Base-by-base conservation (phyloP, 305 asterid genomes). In the Nicotiana rustica region DNA sequence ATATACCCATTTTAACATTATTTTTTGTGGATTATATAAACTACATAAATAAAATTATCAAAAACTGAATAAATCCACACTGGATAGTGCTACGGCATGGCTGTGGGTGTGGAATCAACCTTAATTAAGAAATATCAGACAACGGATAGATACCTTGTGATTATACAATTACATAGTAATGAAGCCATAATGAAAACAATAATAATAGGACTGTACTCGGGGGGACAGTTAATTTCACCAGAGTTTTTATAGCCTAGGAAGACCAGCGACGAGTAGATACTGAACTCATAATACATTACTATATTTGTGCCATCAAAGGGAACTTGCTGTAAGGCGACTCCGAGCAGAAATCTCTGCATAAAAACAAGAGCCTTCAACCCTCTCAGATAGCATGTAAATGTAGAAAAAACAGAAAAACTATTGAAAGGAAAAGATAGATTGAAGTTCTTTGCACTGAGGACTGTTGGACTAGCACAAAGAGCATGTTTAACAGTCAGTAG, bases 401-500 rank as follows among this genome's bases (percentile, higher is more conserved):
- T n/a, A 44, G 61, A 44, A 19, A 70, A 70, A 41, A 17, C 35
- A 36, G 57, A 69, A 7, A 21, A 0, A 38, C 18, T n/a, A 4
- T 4, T 14, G 38, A 36, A n/a, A 9, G 18, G 35, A 41, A 56
- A 18, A 19, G 35, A 70, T 10, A 41, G 78, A 70, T 69, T 10
- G 2, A 69, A n/a, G 35, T 38, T 41, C 31, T 71, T 71, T 1
- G 25, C 21, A 17, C 14, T 71, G 4, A 47, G 33, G 25, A 25
- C 13, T 49, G 79, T 33, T 33, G 21, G 19, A 67, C 49, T 15
- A 67, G 17, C 59, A 52, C 17, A 52, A 3, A 52, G 17, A 52
- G 59, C 59, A 14, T 52, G 59, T 41, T 52, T 14, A 52, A 17
- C n/a, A 67, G 21, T 73, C 41, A 73, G 62, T 18, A 76, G 80